Conservation (phyloP, 1,139 yeast genomes). For the Suhomyces wounanorum region DNA sequence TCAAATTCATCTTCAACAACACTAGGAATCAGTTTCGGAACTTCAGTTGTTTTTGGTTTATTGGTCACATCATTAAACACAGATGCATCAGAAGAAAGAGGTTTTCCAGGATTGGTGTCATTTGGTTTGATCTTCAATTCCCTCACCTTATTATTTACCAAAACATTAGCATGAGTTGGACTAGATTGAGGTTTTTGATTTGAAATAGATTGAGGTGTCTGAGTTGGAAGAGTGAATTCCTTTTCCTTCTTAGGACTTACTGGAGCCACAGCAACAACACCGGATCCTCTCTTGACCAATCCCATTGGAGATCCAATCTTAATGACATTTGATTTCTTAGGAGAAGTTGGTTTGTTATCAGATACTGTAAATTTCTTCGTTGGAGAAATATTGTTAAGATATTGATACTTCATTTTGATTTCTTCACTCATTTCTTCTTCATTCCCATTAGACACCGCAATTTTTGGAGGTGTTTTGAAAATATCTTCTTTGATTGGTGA, state of each 20-base stretch:
- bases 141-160: conserved; percentile 11
- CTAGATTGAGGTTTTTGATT: neutral
- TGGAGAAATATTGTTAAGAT: conserved; percentile 13
- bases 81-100: neutral
- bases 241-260: conserved; percentile 8
- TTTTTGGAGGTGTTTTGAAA: conserved; percentile 33
- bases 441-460: conserved; percentile 3
- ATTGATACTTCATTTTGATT: conserved; percentile 17
- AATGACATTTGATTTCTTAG: conserved; percentile 30
- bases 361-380: conserved; percentile 10
- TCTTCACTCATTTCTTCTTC: conserved; percentile 18
- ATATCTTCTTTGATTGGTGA: conserved; percentile 23
- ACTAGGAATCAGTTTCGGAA: conserved; percentile 6
- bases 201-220: neutral
- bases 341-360: conserved; percentile 12
- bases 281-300: conserved; percentile 33
- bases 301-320: conserved; percentile 46
- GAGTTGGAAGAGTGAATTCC: neutral
- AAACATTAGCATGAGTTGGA: neutral
- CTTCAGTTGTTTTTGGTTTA: neutral
- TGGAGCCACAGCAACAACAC: conserved; percentile 18
- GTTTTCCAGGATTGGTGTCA: neutral
- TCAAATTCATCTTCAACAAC: conserved; percentile 9
- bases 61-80: conserved; percentile 1
- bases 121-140: conserved; percentile 8